These are phyloP conservation scores for Tuber borchii DNA, from an alignment of 495 filamentous ascomycete genomes.

Conservation along the genomic window DNA sequence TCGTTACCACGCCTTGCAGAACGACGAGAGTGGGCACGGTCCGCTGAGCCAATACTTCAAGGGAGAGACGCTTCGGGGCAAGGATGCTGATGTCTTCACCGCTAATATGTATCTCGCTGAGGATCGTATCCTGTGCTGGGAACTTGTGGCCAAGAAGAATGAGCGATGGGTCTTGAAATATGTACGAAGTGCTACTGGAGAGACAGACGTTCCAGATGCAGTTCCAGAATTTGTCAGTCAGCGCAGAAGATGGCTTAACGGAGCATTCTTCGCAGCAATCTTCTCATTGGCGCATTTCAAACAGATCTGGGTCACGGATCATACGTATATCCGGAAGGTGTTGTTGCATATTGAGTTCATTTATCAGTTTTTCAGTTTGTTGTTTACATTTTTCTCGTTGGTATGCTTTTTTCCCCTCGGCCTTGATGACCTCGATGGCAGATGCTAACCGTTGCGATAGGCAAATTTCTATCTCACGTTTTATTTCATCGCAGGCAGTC, in stretches of 20 bases:
- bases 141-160: constrained; percentile 89
- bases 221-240: constrained; percentile 95
- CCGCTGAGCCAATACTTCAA: constrained; percentile 99
- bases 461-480: constrained; percentile 99
- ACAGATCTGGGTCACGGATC: constrained; percentile 92
- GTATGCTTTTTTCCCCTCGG: constrained; percentile 43
- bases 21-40: constrained; percentile 90
- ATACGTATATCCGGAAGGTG: constrained; percentile 79
- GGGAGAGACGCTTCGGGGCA: constrained; percentile 91
- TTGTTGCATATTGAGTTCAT: constrained; percentile 92
- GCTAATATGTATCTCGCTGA: constrained; percentile 99
- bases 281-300: constrained; percentile 93
- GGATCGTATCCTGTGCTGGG: constrained; percentile 98
- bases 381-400: constrained; percentile 97
- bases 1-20: constrained; percentile 92
- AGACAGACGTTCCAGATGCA: constrained; percentile 91
- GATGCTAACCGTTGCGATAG: constrained; percentile 39
- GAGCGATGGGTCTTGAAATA: constrained; percentile 98
- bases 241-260: constrained; percentile 92
- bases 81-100: constrained; percentile 96
- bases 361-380: constrained; percentile 82
- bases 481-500: constrained; percentile 95
- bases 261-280: constrained; percentile 96
- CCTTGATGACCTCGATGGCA: constrained; percentile 8
- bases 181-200: constrained; percentile 88